Percentiles rank a stretch among this genome's conserved stretches.
phyloP scores from a whole-genome alignment of 2,329 filamentous ascomycete species.

The Podosphaera xanthii region DNA sequence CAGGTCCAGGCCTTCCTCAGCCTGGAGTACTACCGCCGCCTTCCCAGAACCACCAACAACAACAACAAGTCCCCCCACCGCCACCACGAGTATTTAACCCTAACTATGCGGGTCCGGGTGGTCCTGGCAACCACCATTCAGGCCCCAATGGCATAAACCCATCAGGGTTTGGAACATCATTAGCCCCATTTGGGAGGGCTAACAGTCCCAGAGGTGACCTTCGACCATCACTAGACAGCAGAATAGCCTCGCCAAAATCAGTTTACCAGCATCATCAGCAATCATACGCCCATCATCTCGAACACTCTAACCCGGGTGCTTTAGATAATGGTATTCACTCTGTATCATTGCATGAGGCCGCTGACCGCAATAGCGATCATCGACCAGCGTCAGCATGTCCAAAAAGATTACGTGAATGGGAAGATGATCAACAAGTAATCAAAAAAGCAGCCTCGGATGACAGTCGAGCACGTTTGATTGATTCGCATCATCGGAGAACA shows the following conservation, averaged over 20 bases:
- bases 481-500: slow-evolving; percentile 55
- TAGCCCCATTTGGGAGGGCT: slow-evolving; percentile 52
- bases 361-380: slow-evolving; percentile 37
- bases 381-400: slow-evolving; percentile 58
- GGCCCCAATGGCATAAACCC: slow-evolving; percentile 19
- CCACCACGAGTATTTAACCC: slow-evolving; percentile 35
- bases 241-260: slow-evolving; percentile 77
- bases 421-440: slow-evolving; percentile 41
- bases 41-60: slow-evolving; percentile 26
- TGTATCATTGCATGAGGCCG: slow-evolving; percentile 39
- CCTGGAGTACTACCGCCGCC: slow-evolving; percentile 25
- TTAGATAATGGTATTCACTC: slow-evolving; percentile 36
- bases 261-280: slow-evolving; percentile 48
- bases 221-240: slow-evolving; percentile 59
- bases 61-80: slow-evolving; percentile 20
- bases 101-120: slow-evolving; percentile 28
- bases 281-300: slow-evolving; percentile 54
- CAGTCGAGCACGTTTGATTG: slow-evolving; percentile 64
- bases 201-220: slow-evolving; percentile 69
- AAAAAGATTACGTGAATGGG: slow-evolving; percentile 85
- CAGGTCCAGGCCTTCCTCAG: slow-evolving; percentile 18
- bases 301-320: slow-evolving; percentile 19
- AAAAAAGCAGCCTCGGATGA: slow-evolving; percentile 87
- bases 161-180: slow-evolving; percentile 11
- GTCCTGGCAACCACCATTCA: slow-evolving; percentile 21